Evolutionary conservation across 106 monocot species (phyloP).

Genomic region (Allium fistulosum): DNA sequence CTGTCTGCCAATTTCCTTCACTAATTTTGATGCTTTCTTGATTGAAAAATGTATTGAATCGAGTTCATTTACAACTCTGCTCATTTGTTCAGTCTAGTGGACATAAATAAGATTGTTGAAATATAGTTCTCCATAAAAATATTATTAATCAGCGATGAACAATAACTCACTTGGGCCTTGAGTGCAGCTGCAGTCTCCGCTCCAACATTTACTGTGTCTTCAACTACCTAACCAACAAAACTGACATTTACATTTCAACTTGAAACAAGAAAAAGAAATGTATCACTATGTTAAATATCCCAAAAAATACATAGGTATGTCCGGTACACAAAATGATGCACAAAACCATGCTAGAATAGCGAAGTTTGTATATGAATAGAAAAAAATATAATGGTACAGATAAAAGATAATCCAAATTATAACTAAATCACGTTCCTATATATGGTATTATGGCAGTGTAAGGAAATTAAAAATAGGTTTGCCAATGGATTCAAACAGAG

Average conservation of each 20-base stretch:
- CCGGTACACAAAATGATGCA: neutral
- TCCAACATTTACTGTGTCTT: conserved; percentile 84
- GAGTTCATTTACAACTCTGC: conserved; percentile 88
- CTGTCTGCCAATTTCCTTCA: conserved; percentile 88
- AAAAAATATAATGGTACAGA: too few relatives aligned
- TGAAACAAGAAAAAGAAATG: neutral
- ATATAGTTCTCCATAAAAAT: neutral
- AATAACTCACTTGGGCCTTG: conserved; percentile 67
- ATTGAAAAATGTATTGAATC: conserved; percentile 92
- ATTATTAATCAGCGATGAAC: neutral
- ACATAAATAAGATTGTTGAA: neutral
- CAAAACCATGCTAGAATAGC: too few relatives aligned
- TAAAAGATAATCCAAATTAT: too few relatives aligned
- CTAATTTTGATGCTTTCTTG: conserved; percentile 85
- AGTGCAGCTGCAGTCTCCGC: conserved; percentile 79
- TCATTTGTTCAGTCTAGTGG: conserved; percentile 94
- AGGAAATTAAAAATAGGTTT: too few relatives aligned
- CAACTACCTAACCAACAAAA: conserved; percentile 42
- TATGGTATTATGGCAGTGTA: too few relatives aligned
- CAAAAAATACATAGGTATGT: too few relatives aligned
- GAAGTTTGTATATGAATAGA: too few relatives aligned
- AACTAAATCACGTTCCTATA: too few relatives aligned
- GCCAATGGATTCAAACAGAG: too few relatives aligned
- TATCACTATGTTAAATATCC: neutral
- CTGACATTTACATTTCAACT: neutral